These are phyloP conservation scores for Penicillium cinerascens DNA, from an alignment of 495 filamentous ascomycete genomes.

Conservation along the genomic window DNA sequence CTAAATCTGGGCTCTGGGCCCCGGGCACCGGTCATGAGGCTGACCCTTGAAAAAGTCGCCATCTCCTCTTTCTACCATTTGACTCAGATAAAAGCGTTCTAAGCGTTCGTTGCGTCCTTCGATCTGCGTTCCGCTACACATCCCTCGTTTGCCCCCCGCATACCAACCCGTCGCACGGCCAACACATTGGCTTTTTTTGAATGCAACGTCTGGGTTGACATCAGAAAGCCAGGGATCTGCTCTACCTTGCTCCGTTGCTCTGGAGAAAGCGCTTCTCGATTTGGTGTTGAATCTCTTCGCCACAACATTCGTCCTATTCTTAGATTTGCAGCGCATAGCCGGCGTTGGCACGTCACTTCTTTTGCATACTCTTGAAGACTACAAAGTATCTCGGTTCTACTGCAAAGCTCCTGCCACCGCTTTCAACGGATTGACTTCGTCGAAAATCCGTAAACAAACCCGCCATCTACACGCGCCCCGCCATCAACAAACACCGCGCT, in stretches of 20 bases:
- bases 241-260: neutral
- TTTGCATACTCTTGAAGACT: slow-evolving; percentile 1
- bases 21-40: neutral
- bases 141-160: slow-evolving; percentile 11
- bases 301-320: slow-evolving; percentile 2
- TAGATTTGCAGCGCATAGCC: neutral
- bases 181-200: neutral
- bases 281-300: neutral
- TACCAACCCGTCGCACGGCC: slow-evolving; percentile 7
- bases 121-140: neutral
- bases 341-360: slow-evolving; percentile 4
- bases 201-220: neutral
- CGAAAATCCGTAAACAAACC: neutral
- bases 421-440: neutral
- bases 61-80: neutral
- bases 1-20: neutral
- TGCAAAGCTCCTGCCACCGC: neutral
- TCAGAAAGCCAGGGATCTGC: neutral
- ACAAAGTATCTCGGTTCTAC: neutral
- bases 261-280: neutral
- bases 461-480: neutral
- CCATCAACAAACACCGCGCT: neutral
- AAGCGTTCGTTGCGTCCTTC: neutral
- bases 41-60: neutral
- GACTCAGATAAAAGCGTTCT: neutral